These are phyloP conservation scores for Leccinum boreale DNA, from an alignment of 768 basidiomycete species.

Conservation along the genomic window DNA sequence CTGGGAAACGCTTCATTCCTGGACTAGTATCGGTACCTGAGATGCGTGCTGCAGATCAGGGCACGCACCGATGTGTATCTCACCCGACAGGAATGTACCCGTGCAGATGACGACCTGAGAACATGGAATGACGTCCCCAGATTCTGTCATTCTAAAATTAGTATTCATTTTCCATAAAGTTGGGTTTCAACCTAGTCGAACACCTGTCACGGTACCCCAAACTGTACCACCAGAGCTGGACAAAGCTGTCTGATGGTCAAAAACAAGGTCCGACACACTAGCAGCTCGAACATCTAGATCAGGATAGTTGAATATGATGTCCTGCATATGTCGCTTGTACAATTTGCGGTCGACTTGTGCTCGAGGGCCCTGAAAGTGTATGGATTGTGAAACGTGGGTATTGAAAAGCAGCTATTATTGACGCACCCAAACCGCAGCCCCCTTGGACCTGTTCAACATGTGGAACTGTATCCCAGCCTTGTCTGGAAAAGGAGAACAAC, in stretches of 20 bases:
- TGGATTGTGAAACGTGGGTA: background rate
- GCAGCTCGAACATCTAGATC: constrained; percentile 68
- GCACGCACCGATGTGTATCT: constrained; percentile 78
- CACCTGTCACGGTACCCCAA: constrained; percentile 60
- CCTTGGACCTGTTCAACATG: constrained; percentile 80
- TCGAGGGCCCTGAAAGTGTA: constrained; percentile 65
- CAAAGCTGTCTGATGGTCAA: constrained; percentile 43
- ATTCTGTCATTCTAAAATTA: constrained; percentile 42
- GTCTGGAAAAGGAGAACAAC: constrained; percentile 43
- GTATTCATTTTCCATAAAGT: background rate
- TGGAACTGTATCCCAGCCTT: constrained; percentile 88
- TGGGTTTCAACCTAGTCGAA: constrained; percentile 53
- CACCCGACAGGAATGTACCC: constrained; percentile 87
- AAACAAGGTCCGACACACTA: constrained; percentile 76
- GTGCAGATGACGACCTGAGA: constrained; percentile 86
- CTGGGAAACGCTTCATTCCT: constrained; percentile 74
- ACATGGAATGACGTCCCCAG: constrained; percentile 71
- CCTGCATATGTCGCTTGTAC: constrained; percentile 83
- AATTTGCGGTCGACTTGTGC: constrained; percentile 85
- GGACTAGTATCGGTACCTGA: background rate
- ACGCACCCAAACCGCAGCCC: constrained; percentile 84
- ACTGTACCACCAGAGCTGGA: constrained; percentile 23
- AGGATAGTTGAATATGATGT: constrained; percentile 58
- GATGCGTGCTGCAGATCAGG: background rate
- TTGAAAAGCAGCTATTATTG: too few species aligned